These are phyloP conservation scores for Malus orientalis DNA, from an alignment of 306 rosid species.

Conservation along the genomic window DNA sequence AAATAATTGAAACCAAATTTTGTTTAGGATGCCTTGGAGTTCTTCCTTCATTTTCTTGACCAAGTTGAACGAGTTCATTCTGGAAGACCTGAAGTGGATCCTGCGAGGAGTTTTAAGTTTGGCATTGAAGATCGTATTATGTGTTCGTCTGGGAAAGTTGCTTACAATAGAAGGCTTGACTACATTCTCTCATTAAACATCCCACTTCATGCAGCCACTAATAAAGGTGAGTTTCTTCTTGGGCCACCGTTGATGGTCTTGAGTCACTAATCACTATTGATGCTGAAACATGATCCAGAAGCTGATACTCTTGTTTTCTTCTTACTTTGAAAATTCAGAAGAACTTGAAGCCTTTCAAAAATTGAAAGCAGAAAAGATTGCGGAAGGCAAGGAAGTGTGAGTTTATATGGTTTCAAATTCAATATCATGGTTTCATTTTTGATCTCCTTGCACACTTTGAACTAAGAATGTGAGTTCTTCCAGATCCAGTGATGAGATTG, in stretches of 20 bases:
- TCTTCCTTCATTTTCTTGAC: slow-evolving; percentile 90
- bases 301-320: slow-evolving; percentile 16
- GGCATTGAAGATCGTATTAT: slow-evolving; percentile 89
- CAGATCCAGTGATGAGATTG: slow-evolving; percentile 69
- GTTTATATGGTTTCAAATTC: slow-evolving; percentile 24
- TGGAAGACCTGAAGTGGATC: slow-evolving; percentile 62
- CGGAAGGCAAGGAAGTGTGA: slow-evolving; percentile 90
- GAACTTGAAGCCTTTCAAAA: slow-evolving; percentile 69
- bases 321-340: slow-evolving; percentile 48
- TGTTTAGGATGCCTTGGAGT: slow-evolving; percentile 92
- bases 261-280: slow-evolving; percentile 7
- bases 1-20: slow-evolving; percentile 11
- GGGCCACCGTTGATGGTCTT: not conserved
- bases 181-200: slow-evolving; percentile 87
- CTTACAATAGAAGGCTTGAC: slow-evolving; percentile 78
- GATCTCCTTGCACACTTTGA: slow-evolving; percentile 1
- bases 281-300: not conserved
- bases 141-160: slow-evolving; percentile 96
- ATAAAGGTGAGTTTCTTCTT: slow-evolving; percentile 50
- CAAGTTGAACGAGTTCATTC: slow-evolving; percentile 76
- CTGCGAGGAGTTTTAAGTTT: slow-evolving; percentile 83
- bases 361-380: slow-evolving; percentile 58
- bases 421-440: slow-evolving; percentile 7
- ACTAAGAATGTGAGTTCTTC: slow-evolving; percentile 30
- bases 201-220: slow-evolving; percentile 78